Evolutionary conservation across 2,329 filamentous ascomycete genomes (phyloP).

Genomic region (Orbilia javanica): DNA sequence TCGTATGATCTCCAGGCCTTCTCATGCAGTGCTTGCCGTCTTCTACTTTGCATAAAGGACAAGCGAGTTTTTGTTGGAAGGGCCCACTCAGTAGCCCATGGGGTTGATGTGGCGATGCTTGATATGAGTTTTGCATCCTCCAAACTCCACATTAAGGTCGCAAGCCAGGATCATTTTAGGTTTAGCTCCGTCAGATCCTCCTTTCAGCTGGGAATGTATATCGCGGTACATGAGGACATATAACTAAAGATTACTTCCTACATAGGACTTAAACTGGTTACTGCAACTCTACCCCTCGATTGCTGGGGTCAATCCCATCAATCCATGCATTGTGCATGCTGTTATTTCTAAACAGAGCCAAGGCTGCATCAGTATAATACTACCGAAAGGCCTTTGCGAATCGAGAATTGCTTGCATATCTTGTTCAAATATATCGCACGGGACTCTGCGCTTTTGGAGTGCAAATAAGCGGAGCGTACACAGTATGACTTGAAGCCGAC

Average conservation of each 20-base stretch:
- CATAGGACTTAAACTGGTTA: background rate
- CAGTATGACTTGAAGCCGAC: background rate
- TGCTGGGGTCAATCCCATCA: background rate
- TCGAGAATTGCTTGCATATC: background rate
- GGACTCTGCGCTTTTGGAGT: background rate
- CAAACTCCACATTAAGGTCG: background rate
- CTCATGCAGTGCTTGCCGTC: conserved; percentile 7
- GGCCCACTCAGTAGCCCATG: background rate
- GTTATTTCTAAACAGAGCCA: background rate
- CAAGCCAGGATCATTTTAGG: background rate
- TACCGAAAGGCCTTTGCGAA: background rate
- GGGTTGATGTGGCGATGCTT: conserved; percentile 15
- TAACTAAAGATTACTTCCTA: background rate
- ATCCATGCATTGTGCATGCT: background rate
- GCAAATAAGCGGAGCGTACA: background rate
- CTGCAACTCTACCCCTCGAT: background rate
- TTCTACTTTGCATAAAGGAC: background rate
- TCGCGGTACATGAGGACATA: background rate
- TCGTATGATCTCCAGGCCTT: conserved; percentile 1
- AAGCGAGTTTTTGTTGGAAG: background rate
- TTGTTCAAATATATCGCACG: background rate
- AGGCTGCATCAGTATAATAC: background rate
- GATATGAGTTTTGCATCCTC: background rate
- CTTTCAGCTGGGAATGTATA: background rate
- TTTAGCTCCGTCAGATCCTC: background rate